Base-by-base conservation (phyloP, 2,329 filamentous ascomycete genomes). In the Aspergillus eucalypticola region DNA sequence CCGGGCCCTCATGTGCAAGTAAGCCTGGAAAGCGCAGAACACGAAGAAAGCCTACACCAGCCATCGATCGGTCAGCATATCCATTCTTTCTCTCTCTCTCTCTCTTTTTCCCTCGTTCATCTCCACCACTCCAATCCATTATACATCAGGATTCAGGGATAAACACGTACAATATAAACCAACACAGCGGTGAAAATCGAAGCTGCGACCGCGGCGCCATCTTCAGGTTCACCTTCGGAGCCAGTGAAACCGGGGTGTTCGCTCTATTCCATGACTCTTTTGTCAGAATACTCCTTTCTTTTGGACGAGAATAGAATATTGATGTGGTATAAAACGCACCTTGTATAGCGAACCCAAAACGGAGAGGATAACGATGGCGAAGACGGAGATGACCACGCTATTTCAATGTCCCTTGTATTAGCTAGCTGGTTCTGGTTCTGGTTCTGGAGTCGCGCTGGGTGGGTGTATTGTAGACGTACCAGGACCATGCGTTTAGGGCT, bases 401-500 rank as follows among this genome's bases (percentile, higher is more conserved):
- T 27, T 27, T 27, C 32, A 35, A 35, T 35, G 15, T 57, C 27
- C 19, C 19, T 11, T 21, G 27, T 48, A 54, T 71, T 59, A 69
- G 64, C 41, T 35, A 5, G 15, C 17, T 32, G 15, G 42, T 25
- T n/a, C n/a, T n/a, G n/a, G n/a, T n/a, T n/a, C 17, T 41, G 15
- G 42, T 25, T 21, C 6, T 50, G 56, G 56, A 41, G 19, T 19
- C 21, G 32, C 2, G 29, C 41, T 51, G 48, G 29, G n/a, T 8
- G 17, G 17, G 2, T 19, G 15, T 35, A 51, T 13, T 13, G 32
- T 11, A 11, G 11, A 35, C 87, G 74, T 83, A 97, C 93, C 93
- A 96, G 82, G 88, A 91, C 92, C 93, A 97, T 73, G 93, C 94
- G 81, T 96, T 93, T 81, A 93, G 86, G 67, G 92, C 89, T 74